Base-by-base conservation (phyloP, 2,329 filamentous ascomycete species). In the Pseudogymnoascus sp. region DNA sequence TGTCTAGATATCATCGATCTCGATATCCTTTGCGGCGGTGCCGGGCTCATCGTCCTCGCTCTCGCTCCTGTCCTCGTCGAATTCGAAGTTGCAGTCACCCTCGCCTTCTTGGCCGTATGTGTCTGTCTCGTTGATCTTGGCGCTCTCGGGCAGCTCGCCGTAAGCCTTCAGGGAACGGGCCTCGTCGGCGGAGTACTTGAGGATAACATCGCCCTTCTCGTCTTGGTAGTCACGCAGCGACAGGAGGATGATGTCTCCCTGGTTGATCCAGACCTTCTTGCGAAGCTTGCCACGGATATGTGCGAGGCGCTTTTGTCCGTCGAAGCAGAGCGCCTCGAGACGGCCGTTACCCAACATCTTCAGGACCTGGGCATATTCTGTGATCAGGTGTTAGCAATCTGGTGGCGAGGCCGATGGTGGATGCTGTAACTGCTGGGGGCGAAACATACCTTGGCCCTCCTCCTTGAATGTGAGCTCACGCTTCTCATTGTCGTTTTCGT, bases 211-310 rank as follows among this genome's bases (percentile, higher is more conserved):
- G 68, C 89, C 90, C 79, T 95, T 95, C 77, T 92, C 88, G 76
- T 94, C 90, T 74, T 95, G 90, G 78, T 95, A 95, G 75, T 95
- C 91, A 68, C 90, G 89, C 63, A 95, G 86, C 34, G 88, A 92
- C 63, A 92, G 80, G 48, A 92, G 83, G 74, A 92, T 92, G 74
- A 96, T 96, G 74, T 96, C 90, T 72, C 91, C 91, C 79, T 96
- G 91, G 82, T 96, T 96, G 82, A 96, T 96, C 91, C 91, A 96
- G 76, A 97, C 94, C 84, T 99, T 99, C 84, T 99, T 99, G 71
- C 94, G 86, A 71, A 99, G 89, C 79, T 99, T 97, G 78, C 92
- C 92, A 65, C 92, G 90, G 70, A 90, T 90, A 74, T 92, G 87
- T 65, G 87, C 89, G 38, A 90, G 83, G 63, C 90, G 86, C 75